phyloP scores from a whole-genome alignment of 441 rosid species.

The Dalechampia spathulata region DNA sequence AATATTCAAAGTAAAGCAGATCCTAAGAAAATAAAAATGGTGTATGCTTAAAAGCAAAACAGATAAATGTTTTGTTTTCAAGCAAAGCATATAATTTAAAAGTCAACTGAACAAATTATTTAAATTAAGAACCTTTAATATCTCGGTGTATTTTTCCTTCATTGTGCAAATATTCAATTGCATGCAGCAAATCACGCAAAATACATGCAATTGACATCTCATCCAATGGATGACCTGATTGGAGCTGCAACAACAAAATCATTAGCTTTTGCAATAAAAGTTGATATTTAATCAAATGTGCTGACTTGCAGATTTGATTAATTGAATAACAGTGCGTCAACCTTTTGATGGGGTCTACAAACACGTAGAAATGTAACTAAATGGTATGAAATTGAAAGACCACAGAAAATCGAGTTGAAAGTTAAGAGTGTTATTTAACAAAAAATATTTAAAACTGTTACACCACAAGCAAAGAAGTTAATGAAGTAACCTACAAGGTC shows the following conservation, averaged over 20 bases:
- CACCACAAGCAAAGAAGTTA: constrained; percentile 14
- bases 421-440: neutral
- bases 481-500: constrained; percentile 80
- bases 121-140: constrained; percentile 64
- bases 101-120: constrained; percentile 9
- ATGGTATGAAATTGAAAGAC: too few species aligned
- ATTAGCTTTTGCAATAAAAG: constrained; percentile 18
- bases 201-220: constrained; percentile 92
- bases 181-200: constrained; percentile 92
- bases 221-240: constrained; percentile 86
- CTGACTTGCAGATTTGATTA: neutral
- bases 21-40: neutral
- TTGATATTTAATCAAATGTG: neutral
- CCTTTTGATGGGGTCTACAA: neutral
- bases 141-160: constrained; percentile 99
- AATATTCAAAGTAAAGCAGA: constrained; percentile 9
- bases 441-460: constrained; percentile 3
- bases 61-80: neutral
- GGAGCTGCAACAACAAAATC: constrained; percentile 55
- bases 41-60: neutral
- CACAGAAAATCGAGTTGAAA: too few species aligned
- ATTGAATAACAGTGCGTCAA: neutral
- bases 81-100: neutral
- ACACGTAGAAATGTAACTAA: neutral
- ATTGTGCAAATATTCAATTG: constrained; percentile 87